Evolutionary conservation across 345 rosid species (phyloP), one percentile per base, ranked within the genome.

Genomic region (Garcia nutans): DNA sequence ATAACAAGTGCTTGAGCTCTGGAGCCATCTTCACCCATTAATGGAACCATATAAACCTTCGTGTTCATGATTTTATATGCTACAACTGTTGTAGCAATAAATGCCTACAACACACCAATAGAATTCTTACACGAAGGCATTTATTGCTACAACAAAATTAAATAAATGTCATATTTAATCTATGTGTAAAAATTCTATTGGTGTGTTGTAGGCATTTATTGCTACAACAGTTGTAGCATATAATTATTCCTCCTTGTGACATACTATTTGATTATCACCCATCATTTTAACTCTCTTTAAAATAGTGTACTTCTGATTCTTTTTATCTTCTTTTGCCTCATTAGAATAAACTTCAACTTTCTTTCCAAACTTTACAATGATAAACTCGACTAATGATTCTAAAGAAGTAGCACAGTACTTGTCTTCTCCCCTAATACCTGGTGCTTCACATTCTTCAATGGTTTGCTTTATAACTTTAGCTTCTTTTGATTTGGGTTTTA

Each of bases 381-480:
- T 47, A 33, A 55, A 71, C 13, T 71, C 80, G 6, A 77, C 20
- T 65, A 77, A 52, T 1, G 80, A 71, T 26, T 77, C 75, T 6
- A 77, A 58, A 10, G 76, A 77, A 17, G 65, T 71, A 4, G 80
- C 65, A 56, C 80, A 77, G 15, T 52, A 62, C 33, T 77, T 77
- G 37, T 77, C 76, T 31, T 77, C 75, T 49, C 80, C 80, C 24
- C 13, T 54, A 12, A 77, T 71, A 5, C 58, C 15, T 6, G 78
- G 72, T 16, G n/a, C 28, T 16, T 75, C 78, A 26, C 78, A 75
- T 41, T 66, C 55, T 37, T 58, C 55, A 0, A 72, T 58, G 13
- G 55, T 58, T 41, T 16, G 22, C 5, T 23, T 56, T 11, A 75
- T 41, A 3, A 41, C 23, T 60, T 42, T 17, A 15, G 72, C 64